Percentiles rank a stretch among this genome's conserved stretches.
phyloP scores from a whole-genome alignment of 2,329 filamentous ascomycete genomes.

The Trichoderma sp. region DNA sequence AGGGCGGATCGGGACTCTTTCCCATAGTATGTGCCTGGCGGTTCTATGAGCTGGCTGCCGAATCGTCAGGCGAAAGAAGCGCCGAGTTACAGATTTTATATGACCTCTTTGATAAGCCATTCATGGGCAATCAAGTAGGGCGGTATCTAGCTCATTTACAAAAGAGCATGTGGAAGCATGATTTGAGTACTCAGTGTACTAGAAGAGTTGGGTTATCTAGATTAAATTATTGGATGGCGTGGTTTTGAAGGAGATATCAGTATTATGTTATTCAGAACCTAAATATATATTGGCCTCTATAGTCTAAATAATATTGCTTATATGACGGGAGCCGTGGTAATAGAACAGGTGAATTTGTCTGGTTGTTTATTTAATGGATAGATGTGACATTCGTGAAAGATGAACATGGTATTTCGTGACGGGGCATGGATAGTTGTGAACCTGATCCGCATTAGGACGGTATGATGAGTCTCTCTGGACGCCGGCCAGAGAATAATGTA shows the following conservation, averaged over 20 bases:
- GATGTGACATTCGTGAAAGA: background rate
- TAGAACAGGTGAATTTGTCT: background rate
- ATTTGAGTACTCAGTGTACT: background rate
- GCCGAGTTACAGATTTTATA: background rate
- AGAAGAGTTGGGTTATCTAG: background rate
- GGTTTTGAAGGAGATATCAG: background rate
- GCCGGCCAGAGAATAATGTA: background rate
- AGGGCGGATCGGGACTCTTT: background rate
- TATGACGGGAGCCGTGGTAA: background rate
- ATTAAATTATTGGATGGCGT: background rate
- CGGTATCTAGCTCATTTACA: background rate
- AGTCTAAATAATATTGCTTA: background rate
- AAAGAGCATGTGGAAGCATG: background rate
- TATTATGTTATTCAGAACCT: background rate
- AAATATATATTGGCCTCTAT: background rate
- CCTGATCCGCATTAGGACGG: background rate
- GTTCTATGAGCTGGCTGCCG: background rate
- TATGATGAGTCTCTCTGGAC: background rate
- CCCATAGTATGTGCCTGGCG: background rate
- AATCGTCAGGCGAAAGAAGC: background rate
- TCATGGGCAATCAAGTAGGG: background rate
- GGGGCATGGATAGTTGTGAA: background rate
- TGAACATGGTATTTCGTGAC: constrained; percentile 1
- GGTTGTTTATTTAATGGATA: background rate
- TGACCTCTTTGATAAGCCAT: background rate